Evolutionary conservation across 2,329 filamentous ascomycete genomes (phyloP), one percentile per base, ranked within the genome.

Genomic region (Cordyceps javanica): DNA sequence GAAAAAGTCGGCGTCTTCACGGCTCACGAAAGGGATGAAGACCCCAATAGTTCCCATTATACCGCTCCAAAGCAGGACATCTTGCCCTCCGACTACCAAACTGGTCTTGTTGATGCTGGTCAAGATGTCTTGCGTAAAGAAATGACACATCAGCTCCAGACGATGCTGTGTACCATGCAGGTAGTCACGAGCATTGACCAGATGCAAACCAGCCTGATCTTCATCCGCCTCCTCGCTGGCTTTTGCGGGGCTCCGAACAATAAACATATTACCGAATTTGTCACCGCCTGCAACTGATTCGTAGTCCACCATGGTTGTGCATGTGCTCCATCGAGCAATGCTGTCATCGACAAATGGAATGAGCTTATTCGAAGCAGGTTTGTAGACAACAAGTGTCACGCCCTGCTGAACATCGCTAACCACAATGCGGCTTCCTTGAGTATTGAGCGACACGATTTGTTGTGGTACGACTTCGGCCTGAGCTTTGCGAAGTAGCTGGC

Each of bases 1-100:
- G 82, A 99, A 99, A 75, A 99, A 97, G 71, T 97, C 94, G 51
- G 95, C 90, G 66, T 97, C 93, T 68, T 97, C 92, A 38, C 95
- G 88, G 61, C 87, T 88, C 48, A 91, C 78, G 69, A 99, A 97
- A 0, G 95, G 94, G 48, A 99, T 88, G 49, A 99, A 81, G 55
- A 96, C 90, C 50, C 93, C 94, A 39, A 99, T 84, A 0, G 94
- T 97, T 50, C 94, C 95, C 73, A 97, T 93, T 19, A 99, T 78
- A 21, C 95, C 95, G 62, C 88, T 89, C 94, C 94, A 99, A 54
- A 99, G 80, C 2, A 99, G 76, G 41, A 97, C 85, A 62, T 97
- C 91, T 63, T 93, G 88, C 4, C 94, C 94, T 65, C 94, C 94
- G 21, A 94, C 89, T 3, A 97, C 89, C 9, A 99, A 80, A 60